Evolutionary conservation across 805 yeast genomes (phyloP).

Genomic region (Pichia heedii): DNA sequence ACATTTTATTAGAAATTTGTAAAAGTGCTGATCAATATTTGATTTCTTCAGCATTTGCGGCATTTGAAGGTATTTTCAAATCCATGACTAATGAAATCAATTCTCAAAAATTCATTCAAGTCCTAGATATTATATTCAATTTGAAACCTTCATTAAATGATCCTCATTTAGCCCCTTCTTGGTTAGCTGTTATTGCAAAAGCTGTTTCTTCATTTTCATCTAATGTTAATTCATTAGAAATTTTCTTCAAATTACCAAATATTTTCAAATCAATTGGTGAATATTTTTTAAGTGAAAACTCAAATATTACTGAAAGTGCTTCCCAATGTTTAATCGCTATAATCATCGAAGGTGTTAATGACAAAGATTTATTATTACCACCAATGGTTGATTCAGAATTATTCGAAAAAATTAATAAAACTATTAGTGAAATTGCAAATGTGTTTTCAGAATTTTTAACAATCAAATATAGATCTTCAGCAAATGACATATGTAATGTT

Average conservation of each 20-base stretch:
- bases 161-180: slow-evolving; percentile 79
- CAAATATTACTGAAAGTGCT: slow-evolving; percentile 59
- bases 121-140: slow-evolving; percentile 64
- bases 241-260: slow-evolving; percentile 48
- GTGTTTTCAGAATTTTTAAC: slow-evolving; percentile 48
- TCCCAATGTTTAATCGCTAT: slow-evolving; percentile 82
- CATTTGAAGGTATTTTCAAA: slow-evolving; percentile 72
- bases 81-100: slow-evolving; percentile 48
- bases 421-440: slow-evolving; percentile 43
- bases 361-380: slow-evolving; percentile 47
- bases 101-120: slow-evolving; percentile 51
- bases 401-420: slow-evolving; percentile 48
- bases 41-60: slow-evolving; percentile 73
- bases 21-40: slow-evolving; percentile 78
- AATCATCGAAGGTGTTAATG: slow-evolving; percentile 57
- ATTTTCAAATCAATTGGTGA: slow-evolving; percentile 47
- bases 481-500: slow-evolving; percentile 64
- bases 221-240: slow-evolving; percentile 37
- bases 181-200: slow-evolving; percentile 92
- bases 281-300: slow-evolving; percentile 63
- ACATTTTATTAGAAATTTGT: slow-evolving; percentile 62
- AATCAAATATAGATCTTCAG: slow-evolving; percentile 67
- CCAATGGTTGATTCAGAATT: slow-evolving; percentile 37
- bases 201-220: slow-evolving; percentile 51
- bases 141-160: slow-evolving; percentile 78